Percentiles rank a stretch among this genome's conserved stretches.
Evolutionary conservation across 306 rosid genomes (phyloP).

Genomic region (Medicago ruthenica): DNA sequence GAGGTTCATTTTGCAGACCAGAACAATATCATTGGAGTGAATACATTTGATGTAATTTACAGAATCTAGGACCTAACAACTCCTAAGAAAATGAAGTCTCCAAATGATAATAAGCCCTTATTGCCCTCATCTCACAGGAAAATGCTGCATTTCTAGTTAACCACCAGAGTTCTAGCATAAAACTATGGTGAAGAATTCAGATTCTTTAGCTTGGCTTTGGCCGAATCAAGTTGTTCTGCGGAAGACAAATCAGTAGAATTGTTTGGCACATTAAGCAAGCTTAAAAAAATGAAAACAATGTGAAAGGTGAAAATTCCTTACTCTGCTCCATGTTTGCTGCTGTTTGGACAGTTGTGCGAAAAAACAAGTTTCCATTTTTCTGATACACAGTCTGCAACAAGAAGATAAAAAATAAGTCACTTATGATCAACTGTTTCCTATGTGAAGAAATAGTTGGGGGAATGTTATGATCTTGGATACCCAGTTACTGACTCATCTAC

Average conservation of each 20-base stretch:
- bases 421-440: too few relatives aligned
- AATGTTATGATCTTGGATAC: too few relatives aligned
- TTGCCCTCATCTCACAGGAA: background rate
- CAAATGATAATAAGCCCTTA: slow-evolving; percentile 8
- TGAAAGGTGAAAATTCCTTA: slow-evolving; percentile 42
- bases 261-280: background rate
- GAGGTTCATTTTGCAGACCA: background rate
- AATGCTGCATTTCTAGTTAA: slow-evolving; percentile 25
- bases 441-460: too few relatives aligned
- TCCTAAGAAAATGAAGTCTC: slow-evolving; percentile 3
- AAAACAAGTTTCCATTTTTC: slow-evolving; percentile 70
- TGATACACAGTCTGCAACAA: slow-evolving; percentile 67
- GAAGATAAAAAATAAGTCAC: background rate
- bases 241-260: slow-evolving; percentile 30
- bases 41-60: slow-evolving; percentile 13
- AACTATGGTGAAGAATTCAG: slow-evolving; percentile 56
- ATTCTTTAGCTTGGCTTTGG: slow-evolving; percentile 54
- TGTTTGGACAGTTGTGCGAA: slow-evolving; percentile 64
- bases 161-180: background rate
- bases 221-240: slow-evolving; percentile 66
- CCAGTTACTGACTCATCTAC: too few relatives aligned
- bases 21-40: slow-evolving; percentile 23
- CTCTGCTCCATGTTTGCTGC: slow-evolving; percentile 72
- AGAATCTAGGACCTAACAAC: slow-evolving; percentile 20
- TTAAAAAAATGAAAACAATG: background rate